Conservation (phyloP, 1,139 yeast species). For the Casaregolazyma suthepensis region DNA sequence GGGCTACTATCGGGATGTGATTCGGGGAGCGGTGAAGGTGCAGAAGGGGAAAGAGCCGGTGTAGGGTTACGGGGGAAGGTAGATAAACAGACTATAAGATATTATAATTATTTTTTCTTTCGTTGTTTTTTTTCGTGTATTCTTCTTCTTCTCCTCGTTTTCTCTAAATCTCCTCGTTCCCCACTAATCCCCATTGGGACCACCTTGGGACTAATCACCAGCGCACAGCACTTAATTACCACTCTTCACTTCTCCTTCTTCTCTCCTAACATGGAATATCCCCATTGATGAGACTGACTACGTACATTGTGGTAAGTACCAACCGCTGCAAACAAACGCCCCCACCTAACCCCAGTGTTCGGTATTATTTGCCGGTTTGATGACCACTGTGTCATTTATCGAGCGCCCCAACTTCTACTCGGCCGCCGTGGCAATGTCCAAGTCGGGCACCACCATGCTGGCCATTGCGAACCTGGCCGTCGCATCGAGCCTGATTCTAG, state of each 20-base stretch:
- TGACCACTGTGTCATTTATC: constrained; percentile 31
- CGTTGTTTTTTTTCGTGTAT: too few species aligned
- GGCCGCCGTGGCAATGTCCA: constrained; percentile 41
- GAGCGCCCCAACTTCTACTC: constrained; percentile 40
- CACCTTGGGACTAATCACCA: background rate
- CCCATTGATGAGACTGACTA: constrained; percentile 20
- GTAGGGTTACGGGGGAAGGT: background rate
- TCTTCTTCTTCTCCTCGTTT: too few species aligned
- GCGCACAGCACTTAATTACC: background rate
- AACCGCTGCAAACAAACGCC: background rate
- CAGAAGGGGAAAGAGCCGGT: background rate
- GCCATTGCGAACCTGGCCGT: constrained; percentile 42
- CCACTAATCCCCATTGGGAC: too few species aligned
- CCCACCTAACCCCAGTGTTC: constrained; percentile 22
- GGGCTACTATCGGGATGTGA: background rate
- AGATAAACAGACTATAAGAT: too few species aligned
- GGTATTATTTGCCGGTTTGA: constrained; percentile 29
- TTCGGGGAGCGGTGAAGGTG: background rate
- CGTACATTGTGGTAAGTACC: constrained; percentile 17
- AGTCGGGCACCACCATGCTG: constrained; percentile 37
- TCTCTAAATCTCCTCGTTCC: too few species aligned
- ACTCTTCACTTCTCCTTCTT: background rate
- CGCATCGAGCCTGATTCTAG: constrained; percentile 37
- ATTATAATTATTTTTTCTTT: too few species aligned
- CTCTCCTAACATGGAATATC: constrained; percentile 2